Evolutionary conservation across 1,139 yeast genomes (phyloP).

Genomic region (Petasospora fabianii): DNA sequence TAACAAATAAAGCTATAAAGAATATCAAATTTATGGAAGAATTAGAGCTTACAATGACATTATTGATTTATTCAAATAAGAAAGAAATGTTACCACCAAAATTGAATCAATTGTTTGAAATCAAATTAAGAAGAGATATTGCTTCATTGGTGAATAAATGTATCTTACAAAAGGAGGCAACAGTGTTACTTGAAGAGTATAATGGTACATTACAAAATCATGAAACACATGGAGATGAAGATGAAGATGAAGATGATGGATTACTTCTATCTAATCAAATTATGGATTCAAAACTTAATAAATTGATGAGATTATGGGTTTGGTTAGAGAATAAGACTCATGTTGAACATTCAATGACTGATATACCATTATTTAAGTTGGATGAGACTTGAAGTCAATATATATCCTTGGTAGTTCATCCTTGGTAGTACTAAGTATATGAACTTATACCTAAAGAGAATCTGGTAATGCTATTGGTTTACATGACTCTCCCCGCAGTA

Average conservation of each 20-base stretch:
- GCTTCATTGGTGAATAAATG: constrained; percentile 54
- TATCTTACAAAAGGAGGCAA: constrained; percentile 25
- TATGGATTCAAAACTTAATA: constrained; percentile 49
- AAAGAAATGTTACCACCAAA: constrained; percentile 46
- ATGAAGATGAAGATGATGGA: too few relatives aligned
- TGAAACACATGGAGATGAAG: too few relatives aligned
- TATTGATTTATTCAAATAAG: constrained; percentile 41
- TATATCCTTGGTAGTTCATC: too few relatives aligned
- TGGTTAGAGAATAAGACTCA: constrained; percentile 47
- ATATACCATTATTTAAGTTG: constrained; percentile 3
- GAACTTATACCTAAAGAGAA: too few relatives aligned
- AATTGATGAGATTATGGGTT: constrained; percentile 56
- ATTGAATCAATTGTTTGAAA: constrained; percentile 47
- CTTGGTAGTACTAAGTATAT: too few relatives aligned
- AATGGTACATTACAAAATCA: constrained; percentile 1
- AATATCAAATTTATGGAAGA: constrained; percentile 53
- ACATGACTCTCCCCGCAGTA: too few relatives aligned
- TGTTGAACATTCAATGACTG: not conserved
- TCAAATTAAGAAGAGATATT: constrained; percentile 53
- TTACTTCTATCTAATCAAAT: too few relatives aligned
- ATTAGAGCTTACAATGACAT: constrained; percentile 67
- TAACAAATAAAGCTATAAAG: constrained; percentile 54
- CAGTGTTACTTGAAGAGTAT: constrained; percentile 8
- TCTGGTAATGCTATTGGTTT: too few relatives aligned
- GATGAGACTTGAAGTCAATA: too few relatives aligned